phyloP scores from a whole-genome alignment of 176 grass and related monocot genomes.

The Calamus simplicifolius region DNA sequence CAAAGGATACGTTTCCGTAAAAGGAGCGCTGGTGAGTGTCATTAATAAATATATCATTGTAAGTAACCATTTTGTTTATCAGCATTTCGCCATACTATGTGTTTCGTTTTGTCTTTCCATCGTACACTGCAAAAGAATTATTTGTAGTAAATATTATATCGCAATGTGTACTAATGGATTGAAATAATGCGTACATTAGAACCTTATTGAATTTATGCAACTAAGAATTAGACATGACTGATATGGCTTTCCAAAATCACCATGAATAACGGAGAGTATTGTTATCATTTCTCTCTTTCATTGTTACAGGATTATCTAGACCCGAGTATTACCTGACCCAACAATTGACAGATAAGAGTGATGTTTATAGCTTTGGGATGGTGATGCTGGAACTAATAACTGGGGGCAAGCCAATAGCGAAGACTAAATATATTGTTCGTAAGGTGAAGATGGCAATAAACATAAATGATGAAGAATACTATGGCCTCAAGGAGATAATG shows the following conservation, averaged over 20 bases:
- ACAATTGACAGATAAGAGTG: conserved; percentile 83
- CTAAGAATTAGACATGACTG: too few relatives aligned
- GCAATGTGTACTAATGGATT: too few relatives aligned
- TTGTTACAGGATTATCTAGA: conserved; percentile 77
- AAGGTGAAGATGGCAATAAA: conserved; percentile 52
- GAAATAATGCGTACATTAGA: too few relatives aligned
- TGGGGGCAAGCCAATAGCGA: conserved; percentile 68
- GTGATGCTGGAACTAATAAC: conserved; percentile 82
- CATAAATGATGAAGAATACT: conserved; percentile 52
- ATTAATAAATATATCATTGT: too few relatives aligned
- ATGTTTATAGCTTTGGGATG: conserved; percentile 94
- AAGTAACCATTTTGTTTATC: background rate
- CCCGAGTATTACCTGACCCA: conserved; percentile 90
- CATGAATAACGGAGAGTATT: background rate
- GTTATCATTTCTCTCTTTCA: background rate
- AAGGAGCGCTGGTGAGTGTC: conserved; percentile 68
- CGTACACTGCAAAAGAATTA: too few relatives aligned
- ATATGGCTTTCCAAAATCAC: background rate
- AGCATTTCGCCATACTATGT: background rate
- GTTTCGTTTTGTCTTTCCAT: too few relatives aligned
- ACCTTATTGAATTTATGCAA: too few relatives aligned
- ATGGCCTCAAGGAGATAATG: conserved; percentile 52
- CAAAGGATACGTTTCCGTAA: conserved; percentile 68
- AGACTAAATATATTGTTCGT: conserved; percentile 71
- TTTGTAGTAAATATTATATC: too few relatives aligned